Base-by-base conservation (phyloP, 805 yeast genomes). In the Spathaspora passalidarum region DNA sequence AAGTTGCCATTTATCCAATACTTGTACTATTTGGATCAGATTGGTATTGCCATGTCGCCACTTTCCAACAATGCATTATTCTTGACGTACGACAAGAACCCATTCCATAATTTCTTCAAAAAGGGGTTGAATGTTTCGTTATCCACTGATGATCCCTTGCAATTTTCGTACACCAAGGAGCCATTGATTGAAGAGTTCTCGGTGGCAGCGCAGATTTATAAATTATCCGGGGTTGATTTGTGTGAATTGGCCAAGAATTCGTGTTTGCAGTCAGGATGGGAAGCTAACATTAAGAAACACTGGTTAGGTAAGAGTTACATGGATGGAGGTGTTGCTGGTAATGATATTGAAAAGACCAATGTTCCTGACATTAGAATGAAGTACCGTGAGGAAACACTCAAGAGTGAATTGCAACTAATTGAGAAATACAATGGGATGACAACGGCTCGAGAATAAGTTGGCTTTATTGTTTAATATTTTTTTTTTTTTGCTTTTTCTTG, bases 41-140 rank as follows among this genome's bases (percentile, higher is more conserved):
- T 95, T 56, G 97, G 97, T 29, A 79, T 94, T 62, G 99, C 99
- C 14, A 92, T 94, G 99, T 91, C 98, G 2, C 99, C 99, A 38
- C 71, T 94, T 55, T 89, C 97, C 4, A 94, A 95, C 69, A 94
- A 94, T 65, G 99, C 99, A 0, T 75, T 94, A 59, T 94, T 94
- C 63, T 75, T 94, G 66, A 88, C 96, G 1, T 95, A 94, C 62
- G 99, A 94, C 61, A 95, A 95, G 72, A 94, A 94, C 63, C 99
- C 99, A 26, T 90, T 95, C 76, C 85, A 86, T 51, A 75, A 80
- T 52, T 94, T 89, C 64, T 95, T 92, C 77, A 86, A 85, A 60
- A 82, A 94, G 61, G 99, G 99, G 2, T 73, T 94, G 62, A 92
- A 92, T 59, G 97, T 94, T 34, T 89, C 97, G 0, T 72, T 94